Evolutionary conservation across 225 moss, liverwort and hornwort genomes (phyloP), one percentile per base, ranked within the genome.

Genomic region (Climacium dendroides): DNA sequence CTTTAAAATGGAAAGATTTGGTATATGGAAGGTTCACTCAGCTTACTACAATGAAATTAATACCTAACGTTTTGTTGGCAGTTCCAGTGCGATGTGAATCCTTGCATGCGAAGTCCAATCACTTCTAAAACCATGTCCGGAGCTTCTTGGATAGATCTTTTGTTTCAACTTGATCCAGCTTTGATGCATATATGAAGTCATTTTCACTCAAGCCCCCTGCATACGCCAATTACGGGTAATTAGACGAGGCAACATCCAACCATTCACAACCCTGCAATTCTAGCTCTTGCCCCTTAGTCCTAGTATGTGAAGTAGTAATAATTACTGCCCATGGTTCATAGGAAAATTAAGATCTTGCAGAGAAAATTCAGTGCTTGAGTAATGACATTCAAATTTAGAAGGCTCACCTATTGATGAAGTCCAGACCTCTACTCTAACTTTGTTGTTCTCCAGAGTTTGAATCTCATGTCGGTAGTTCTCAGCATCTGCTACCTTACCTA

Each of bases 121-220:
- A 70, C 34, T 85, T 82, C 85, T 91, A 91, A 81, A 91, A 91
- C 93, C 97, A 97, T 80, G 94, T 94, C 80, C 91, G 93, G 48
- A 92, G 91, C 88, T 74, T 97, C 87, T 87, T 94, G 30, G 94
- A 92, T 67, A 97, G 82, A 65, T 97, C 96, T 81, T 94, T 93
- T 8, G 95, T 97, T 66, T 95, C 92, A 73, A 97, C 82, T 88
- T 92, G 92, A 91, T 97, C 97, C 82, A 97, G 80, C 89, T 96
- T 96, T 48, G 97, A 95, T 45, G 96, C 97, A 81, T 84, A 95
- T 85, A 97, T 97, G 90, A 95, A 97, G 92, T 97, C 95, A 79
- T 97, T 97, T 81, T 95, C 91, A 81, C 89, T 93, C 83, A 97
- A 88, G 70, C 97, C 97, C 73, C 96, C 97, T 96, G 88, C 74